phyloP scores from a whole-genome alignment of 768 basidiomycete species.

The Tricholoma hemisulphureum region DNA sequence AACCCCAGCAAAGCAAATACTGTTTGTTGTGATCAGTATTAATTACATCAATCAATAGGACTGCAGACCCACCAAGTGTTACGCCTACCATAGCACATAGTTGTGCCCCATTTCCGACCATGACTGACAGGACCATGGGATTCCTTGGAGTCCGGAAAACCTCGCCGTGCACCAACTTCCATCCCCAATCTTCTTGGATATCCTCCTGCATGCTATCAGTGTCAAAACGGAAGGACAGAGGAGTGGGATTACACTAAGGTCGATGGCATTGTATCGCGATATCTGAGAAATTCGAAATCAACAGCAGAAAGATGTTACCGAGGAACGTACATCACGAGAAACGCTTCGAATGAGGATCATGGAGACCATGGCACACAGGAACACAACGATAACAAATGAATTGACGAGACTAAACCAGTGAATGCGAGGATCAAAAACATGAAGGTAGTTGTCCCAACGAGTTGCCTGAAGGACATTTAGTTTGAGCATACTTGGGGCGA shows the following conservation, averaged over 20 bases:
- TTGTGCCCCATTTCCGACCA: slow-evolving; percentile 91
- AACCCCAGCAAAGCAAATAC: slow-evolving; percentile 93
- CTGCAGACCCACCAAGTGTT: slow-evolving; percentile 62
- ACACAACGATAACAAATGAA: slow-evolving; percentile 85
- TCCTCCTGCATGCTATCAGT: slow-evolving; percentile 60
- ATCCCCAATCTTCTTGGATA: slow-evolving; percentile 97
- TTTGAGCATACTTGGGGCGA: background rate
- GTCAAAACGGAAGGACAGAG: background rate
- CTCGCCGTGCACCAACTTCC: slow-evolving; percentile 97
- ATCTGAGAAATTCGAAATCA: slow-evolving; percentile 48
- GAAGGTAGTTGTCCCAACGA: slow-evolving; percentile 95
- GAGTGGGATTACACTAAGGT: slow-evolving; percentile 63
- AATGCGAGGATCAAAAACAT: slow-evolving; percentile 89
- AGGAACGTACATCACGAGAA: slow-evolving; percentile 71
- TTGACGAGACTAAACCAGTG: slow-evolving; percentile 97
- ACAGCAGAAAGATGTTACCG: background rate
- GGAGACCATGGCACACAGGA: slow-evolving; percentile 91
- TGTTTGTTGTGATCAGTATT: slow-evolving; percentile 26
- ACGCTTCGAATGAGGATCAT: slow-evolving; percentile 87
- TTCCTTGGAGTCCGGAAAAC: slow-evolving; percentile 84
- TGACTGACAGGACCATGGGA: slow-evolving; percentile 75
- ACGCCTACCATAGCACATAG: slow-evolving; percentile 83
- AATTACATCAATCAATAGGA: background rate
- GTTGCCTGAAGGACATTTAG: slow-evolving; percentile 60
- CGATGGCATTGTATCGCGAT: slow-evolving; percentile 91